Evolutionary conservation across 495 filamentous ascomycete species (phyloP).

Genomic region (Podospora bellae-mahoneyi): DNA sequence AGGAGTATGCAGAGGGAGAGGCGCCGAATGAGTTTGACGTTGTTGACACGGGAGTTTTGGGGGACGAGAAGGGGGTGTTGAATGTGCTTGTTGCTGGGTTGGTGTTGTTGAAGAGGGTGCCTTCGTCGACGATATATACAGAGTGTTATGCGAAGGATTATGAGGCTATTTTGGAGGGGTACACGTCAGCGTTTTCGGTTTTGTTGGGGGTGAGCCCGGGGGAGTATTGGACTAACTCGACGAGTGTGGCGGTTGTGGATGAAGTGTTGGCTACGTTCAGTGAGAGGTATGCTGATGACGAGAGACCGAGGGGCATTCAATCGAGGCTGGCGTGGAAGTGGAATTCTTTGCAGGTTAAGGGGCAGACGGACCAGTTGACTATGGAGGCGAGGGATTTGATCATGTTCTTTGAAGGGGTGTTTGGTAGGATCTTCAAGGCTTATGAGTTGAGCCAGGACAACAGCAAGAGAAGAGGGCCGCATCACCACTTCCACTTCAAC

Average conservation of each 20-base stretch:
- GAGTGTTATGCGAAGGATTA: constrained; percentile 33
- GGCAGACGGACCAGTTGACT: constrained; percentile 13
- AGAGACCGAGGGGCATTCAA: constrained; percentile 16
- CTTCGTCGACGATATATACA: constrained; percentile 47
- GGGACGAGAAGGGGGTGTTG: constrained; percentile 47
- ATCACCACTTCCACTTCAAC: not conserved
- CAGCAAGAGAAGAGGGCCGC: not conserved
- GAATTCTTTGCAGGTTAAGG: constrained; percentile 17
- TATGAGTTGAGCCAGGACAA: not conserved
- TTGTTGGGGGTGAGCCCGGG: constrained; percentile 48
- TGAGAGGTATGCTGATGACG: not conserved
- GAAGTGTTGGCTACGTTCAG: constrained; percentile 20
- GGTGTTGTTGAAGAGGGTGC: constrained; percentile 42
- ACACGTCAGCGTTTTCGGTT: constrained; percentile 44
- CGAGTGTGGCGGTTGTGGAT: constrained; percentile 32
- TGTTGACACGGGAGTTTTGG: constrained; percentile 58
- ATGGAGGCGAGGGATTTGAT: constrained; percentile 18
- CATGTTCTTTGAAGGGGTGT: constrained; percentile 1
- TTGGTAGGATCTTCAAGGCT: not conserved
- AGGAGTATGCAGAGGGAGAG: constrained; percentile 36
- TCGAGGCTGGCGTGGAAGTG: constrained; percentile 30
- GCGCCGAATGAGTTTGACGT: constrained; percentile 50
- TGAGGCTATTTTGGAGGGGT: constrained; percentile 39
- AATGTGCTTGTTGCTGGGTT: constrained; percentile 47
- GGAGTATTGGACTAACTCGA: constrained; percentile 51